Evolutionary conservation across 2,329 filamentous ascomycete genomes (phyloP).

Genomic region (Cytospora piceicola): DNA sequence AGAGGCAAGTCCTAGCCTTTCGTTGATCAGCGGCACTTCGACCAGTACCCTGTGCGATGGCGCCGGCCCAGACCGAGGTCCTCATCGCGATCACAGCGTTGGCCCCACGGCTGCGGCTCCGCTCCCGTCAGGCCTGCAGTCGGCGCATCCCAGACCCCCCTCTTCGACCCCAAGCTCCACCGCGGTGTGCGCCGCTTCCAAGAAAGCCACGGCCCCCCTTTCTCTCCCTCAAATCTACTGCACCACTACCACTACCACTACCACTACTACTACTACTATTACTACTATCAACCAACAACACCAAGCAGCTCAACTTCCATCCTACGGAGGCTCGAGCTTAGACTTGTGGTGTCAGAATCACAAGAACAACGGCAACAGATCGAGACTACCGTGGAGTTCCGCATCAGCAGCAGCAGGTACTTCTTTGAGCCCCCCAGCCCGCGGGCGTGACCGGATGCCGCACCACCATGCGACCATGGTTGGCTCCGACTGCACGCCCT

Average conservation of each 20-base stretch:
- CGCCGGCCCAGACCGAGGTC: slow-evolving; percentile 12
- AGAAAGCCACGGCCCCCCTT: slow-evolving; percentile 25
- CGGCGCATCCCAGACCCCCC: slow-evolving; percentile 24
- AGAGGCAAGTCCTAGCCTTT: background rate
- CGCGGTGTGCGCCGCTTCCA: slow-evolving; percentile 22
- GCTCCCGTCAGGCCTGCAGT: slow-evolving; percentile 14
- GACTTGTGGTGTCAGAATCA: slow-evolving; percentile 16
- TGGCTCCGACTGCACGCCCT: slow-evolving; percentile 48
- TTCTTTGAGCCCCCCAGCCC: slow-evolving; percentile 15
- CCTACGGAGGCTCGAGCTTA: slow-evolving; percentile 11
- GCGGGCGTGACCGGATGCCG: slow-evolving; percentile 17
- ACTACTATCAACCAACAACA: slow-evolving; percentile 1
- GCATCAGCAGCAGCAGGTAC: slow-evolving; percentile 11
- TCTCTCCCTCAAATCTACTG: slow-evolving; percentile 23
- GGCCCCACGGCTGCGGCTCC: slow-evolving; percentile 21
- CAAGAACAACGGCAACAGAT: slow-evolving; percentile 15
- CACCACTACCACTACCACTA: slow-evolving; percentile 15
- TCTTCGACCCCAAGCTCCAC: slow-evolving; percentile 23
- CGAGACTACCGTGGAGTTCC: slow-evolving; percentile 10
- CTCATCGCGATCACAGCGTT: slow-evolving; percentile 4
- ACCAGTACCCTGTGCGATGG: slow-evolving; percentile 1
- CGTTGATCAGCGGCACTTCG: slow-evolving; percentile 19
- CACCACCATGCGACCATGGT: slow-evolving; percentile 32
- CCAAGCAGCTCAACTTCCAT: background rate
- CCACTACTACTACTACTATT: slow-evolving; percentile 12